Evolutionary conservation across 371 early-diverging fungal species (phyloP), one percentile per base, ranked within the genome.

Genomic region (Aphelidium insulamus): DNA sequence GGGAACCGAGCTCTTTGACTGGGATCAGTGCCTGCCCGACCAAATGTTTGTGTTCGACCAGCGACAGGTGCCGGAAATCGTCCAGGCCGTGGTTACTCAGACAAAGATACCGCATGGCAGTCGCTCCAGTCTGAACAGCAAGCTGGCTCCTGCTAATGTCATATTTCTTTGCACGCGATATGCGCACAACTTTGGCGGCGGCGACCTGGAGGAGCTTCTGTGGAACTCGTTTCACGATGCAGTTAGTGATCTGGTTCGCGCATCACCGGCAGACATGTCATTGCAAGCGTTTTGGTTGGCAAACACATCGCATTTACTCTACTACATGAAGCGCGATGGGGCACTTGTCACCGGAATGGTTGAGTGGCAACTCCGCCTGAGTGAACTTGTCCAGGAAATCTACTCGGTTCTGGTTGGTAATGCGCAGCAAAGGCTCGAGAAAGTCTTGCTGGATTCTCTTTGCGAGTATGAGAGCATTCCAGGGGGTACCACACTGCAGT

Each of bases 31-130:
- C 50, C 53, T 57, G 28, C 70, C 69, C 8, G 76, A 80, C 50
- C 85, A 82, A 50, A 84, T 85, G 85, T 72, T 83, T 58, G 90
- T 85, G 12, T 79, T 87, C 49, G 65, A 69, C 16, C 57, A 58
- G 23, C 55, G 60, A 28, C 59, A 73, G 16, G 51, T 84, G 26
- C 57, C 63, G 3, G 63, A 59, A 30, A 68, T 88, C 16, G 50
- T 88, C 19, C 54, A 74, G 30, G 66, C 69, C 0, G 53, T 75
- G 5, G 62, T 82, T 29, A 61, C 55, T 19, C 45, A 63, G 12
- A 64, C 76, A 33, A 63, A 58, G 21, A 74, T 76, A 2, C 38
- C 54, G 21, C 15, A n/a, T 11, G 30, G 44, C 4, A 22, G 22
- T 14, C 25, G 32, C 20, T 17, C 1, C 39, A 48, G 10, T 49